Percentiles rank a stretch among this genome's conserved stretches.
These are phyloP conservation scores for Medicago lupulina DNA, from an alignment of 306 rosid genomes.

Conservation along the genomic window DNA sequence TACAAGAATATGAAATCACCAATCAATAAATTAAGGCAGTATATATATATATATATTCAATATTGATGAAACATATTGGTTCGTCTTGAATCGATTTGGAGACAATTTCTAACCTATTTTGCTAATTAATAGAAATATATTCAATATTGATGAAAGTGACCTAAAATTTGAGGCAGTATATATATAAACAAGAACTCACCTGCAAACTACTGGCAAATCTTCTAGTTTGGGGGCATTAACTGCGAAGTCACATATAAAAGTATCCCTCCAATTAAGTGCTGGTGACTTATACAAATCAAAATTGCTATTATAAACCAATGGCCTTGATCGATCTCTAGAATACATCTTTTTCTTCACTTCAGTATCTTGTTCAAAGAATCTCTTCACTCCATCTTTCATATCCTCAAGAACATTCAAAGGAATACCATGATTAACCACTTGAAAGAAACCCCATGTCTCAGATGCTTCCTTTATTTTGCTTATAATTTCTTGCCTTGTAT, in stretches of 20 bases:
- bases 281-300: slow-evolving; percentile 42
- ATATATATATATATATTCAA: too few relatives aligned
- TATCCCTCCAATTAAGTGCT: slow-evolving; percentile 49
- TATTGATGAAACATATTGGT: too few relatives aligned
- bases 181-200: slow-evolving; percentile 17
- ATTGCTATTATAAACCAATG: slow-evolving; percentile 42
- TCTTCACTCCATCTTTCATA: slow-evolving; percentile 35
- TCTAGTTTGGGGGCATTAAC: slow-evolving; percentile 32
- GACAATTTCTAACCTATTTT: background rate
- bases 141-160: background rate
- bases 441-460: slow-evolving; percentile 48
- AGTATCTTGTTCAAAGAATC: slow-evolving; percentile 42
- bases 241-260: slow-evolving; percentile 11
- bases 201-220: slow-evolving; percentile 41
- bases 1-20: slow-evolving; percentile 18
- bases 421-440: slow-evolving; percentile 43
- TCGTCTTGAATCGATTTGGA: background rate
- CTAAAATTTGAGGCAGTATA: slow-evolving; percentile 1
- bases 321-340: background rate
- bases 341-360: slow-evolving; percentile 38
- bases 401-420: slow-evolving; percentile 34
- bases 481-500: slow-evolving; percentile 13
- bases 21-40: background rate
- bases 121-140: background rate
- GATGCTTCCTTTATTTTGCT: slow-evolving; percentile 39